Percentiles rank a stretch among this genome's conserved stretches.
phyloP scores from a whole-genome alignment of 495 filamentous ascomycete species.

The Pseudoneurospora amorphoporcata region DNA sequence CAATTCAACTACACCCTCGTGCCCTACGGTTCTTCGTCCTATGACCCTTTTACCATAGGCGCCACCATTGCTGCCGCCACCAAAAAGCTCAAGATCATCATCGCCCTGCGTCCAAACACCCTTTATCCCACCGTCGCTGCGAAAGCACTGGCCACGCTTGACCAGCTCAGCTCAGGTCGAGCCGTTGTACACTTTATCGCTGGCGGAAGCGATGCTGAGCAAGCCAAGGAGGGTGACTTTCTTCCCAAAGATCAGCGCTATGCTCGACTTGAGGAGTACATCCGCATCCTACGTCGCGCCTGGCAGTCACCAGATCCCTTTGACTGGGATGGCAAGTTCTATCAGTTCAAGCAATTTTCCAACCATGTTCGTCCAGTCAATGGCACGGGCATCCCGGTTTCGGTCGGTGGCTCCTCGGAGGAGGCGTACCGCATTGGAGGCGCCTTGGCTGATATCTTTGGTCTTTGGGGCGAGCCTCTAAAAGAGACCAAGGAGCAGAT shows the following conservation, averaged over 20 bases:
- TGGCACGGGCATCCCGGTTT: slow-evolving; percentile 36
- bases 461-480: slow-evolving; percentile 45
- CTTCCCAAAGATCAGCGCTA: slow-evolving; percentile 43
- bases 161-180: slow-evolving; percentile 40
- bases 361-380: slow-evolving; percentile 39
- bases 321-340: slow-evolving; percentile 43
- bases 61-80: slow-evolving; percentile 42
- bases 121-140: slow-evolving; percentile 46
- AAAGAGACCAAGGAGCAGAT: slow-evolving; percentile 47
- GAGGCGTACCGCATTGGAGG: slow-evolving; percentile 45
- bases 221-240: slow-evolving; percentile 44
- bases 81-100: slow-evolving; percentile 45
- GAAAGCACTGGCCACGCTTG: slow-evolving; percentile 44
- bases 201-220: slow-evolving; percentile 42
- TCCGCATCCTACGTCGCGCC: slow-evolving; percentile 40
- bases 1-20: slow-evolving; percentile 45
- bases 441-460: slow-evolving; percentile 43
- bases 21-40: slow-evolving; percentile 40
- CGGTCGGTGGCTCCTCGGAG: slow-evolving; percentile 42
- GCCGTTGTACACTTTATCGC: slow-evolving; percentile 48
- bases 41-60: slow-evolving; percentile 41
- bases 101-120: slow-evolving; percentile 46
- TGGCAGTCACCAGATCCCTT: slow-evolving; percentile 43
- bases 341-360: slow-evolving; percentile 41
- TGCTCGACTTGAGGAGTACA: slow-evolving; percentile 42